Evolutionary conservation across 2,329 filamentous ascomycete genomes (phyloP).

Genomic region (Ophiostoma ips): DNA sequence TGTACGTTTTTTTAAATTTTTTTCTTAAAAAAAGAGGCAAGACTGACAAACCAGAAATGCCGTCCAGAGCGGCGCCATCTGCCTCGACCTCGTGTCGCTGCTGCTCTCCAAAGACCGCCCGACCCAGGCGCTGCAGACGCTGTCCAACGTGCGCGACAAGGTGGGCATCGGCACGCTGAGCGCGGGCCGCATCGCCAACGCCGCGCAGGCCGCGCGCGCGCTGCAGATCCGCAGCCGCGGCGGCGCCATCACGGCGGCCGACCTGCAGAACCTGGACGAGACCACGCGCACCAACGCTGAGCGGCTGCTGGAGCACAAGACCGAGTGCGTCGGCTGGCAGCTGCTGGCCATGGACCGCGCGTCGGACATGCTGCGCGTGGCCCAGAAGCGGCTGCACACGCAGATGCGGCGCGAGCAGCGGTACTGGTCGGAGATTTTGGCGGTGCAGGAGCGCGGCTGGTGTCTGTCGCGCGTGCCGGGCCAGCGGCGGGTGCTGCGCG

Average conservation of each 20-base stretch:
- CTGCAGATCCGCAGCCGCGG: slow-evolving; percentile 4
- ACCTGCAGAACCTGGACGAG: slow-evolving; percentile 21
- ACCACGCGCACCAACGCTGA: slow-evolving; percentile 12
- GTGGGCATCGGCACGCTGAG: slow-evolving; percentile 65
- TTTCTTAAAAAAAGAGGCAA: no score
- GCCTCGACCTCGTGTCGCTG: slow-evolving; percentile 72
- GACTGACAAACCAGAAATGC: slow-evolving; percentile 23
- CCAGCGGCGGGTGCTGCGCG: slow-evolving; percentile 61
- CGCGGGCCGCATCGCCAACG: slow-evolving; percentile 47
- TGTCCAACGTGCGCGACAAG: slow-evolving; percentile 55
- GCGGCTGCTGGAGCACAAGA: slow-evolving; percentile 41
- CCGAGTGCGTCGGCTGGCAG: slow-evolving; percentile 56
- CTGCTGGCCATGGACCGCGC: slow-evolving; percentile 63
- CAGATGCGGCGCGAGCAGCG: slow-evolving; percentile 69
- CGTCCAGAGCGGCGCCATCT: slow-evolving; percentile 49
- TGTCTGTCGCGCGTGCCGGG: slow-evolving; percentile 64
- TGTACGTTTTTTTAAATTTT: slow-evolving; percentile 31
- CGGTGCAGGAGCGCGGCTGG: slow-evolving; percentile 76
- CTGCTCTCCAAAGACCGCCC: slow-evolving; percentile 72
- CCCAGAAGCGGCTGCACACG: slow-evolving; percentile 56
- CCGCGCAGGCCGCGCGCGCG: slow-evolving; percentile 33
- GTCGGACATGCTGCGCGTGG: slow-evolving; percentile 57
- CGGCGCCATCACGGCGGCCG: neutral
- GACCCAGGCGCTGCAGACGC: slow-evolving; percentile 51
- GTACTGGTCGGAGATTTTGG: slow-evolving; percentile 80